Base-by-base conservation (phyloP, 495 filamentous ascomycete genomes). In the Penicillium egyptiacum region DNA sequence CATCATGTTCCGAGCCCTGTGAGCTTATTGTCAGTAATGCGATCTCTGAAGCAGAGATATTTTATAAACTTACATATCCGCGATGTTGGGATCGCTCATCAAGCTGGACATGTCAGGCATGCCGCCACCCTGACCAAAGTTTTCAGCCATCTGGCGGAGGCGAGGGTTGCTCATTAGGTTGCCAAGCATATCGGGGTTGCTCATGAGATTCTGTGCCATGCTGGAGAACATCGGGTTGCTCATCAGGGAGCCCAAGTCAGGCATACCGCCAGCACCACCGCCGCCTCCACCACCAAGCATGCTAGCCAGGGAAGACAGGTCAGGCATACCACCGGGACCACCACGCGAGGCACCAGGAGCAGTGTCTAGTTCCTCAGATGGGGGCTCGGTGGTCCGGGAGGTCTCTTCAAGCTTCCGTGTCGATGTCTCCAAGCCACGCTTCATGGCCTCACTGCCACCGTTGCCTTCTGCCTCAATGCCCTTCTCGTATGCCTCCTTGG, bases 171-270 rank as follows among this genome's bases (percentile, higher is more conserved):
- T 91, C 92, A 98, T 96, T 53, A 98, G 69, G 64, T 90, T 90
- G 68, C 81, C 81, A 80, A 98, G 84, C 81, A 88, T 84, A 6
- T 95, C 87, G 12, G 94, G 94, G 73, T 98, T 97, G 71, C 84
- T 88, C 93, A 97, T 97, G 41, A 98, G 70, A 68, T 90, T 96
- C 80, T 96, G 90, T 23, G 94, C 94, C 90, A 97, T 96, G 76
- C 78, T 87, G 41, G 91, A 79, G 70, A 98, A 92, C 94, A 98
- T 97, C 41, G 94, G 94, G 78, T 98, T 98, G 74, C 74, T 90
- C 94, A 98, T 97, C 67, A 98, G 83, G 53, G 78, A 80, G 55
- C 81, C 71, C 35, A 98, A 68, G 73, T 97, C 93, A 4, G 92
- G 92, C 88, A 93, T 90, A 35, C 91, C 90, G 39, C 91, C 89